Conservation (phyloP, 2,329 filamentous ascomycete genomes). For the Talaromyces albobiverticillius region DNA sequence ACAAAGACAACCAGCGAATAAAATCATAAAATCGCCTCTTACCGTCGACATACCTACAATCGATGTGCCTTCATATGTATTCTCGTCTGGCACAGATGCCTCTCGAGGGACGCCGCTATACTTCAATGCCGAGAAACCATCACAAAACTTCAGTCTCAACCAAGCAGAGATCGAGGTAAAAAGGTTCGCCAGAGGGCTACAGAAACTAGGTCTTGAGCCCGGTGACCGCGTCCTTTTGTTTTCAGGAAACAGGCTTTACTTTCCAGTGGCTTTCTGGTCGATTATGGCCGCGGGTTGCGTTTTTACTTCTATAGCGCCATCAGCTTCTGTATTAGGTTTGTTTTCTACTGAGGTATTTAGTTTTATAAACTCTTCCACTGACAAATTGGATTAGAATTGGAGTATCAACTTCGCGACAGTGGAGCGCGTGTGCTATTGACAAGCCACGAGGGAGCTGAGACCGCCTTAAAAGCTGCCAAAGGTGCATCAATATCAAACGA, state of each 20-base stretch:
- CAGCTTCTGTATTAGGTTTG: slow-evolving; percentile 8
- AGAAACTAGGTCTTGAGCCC: slow-evolving; percentile 7
- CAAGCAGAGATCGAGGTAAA: slow-evolving; percentile 15
- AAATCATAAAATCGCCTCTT: too few relatives aligned
- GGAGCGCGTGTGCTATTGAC: not conserved
- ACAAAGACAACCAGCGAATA: too few relatives aligned
- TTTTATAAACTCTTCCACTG: not conserved
- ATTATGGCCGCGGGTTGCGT: slow-evolving; percentile 2
- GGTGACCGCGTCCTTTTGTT: slow-evolving; percentile 14
- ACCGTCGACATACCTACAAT: too few relatives aligned
- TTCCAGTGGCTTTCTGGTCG: slow-evolving; percentile 6
- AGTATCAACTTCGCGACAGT: slow-evolving; percentile 2
- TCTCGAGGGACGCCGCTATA: slow-evolving; percentile 14
- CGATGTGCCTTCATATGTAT: too few relatives aligned
- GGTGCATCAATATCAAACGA: too few relatives aligned
- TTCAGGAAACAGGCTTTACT: slow-evolving; percentile 15
- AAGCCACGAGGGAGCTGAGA: too few relatives aligned
- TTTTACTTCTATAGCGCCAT: slow-evolving; percentile 2
- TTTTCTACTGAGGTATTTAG: not conserved
- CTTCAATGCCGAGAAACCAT: slow-evolving; percentile 15
- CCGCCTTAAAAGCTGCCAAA: too few relatives aligned
- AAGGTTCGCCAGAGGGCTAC: slow-evolving; percentile 12
- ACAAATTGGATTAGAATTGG: not conserved
- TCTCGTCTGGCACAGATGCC: too few relatives aligned
- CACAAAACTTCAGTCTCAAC: slow-evolving; percentile 15